phyloP scores from a whole-genome alignment of 345 rosid genomes.

The Cardamine occulta region DNA sequence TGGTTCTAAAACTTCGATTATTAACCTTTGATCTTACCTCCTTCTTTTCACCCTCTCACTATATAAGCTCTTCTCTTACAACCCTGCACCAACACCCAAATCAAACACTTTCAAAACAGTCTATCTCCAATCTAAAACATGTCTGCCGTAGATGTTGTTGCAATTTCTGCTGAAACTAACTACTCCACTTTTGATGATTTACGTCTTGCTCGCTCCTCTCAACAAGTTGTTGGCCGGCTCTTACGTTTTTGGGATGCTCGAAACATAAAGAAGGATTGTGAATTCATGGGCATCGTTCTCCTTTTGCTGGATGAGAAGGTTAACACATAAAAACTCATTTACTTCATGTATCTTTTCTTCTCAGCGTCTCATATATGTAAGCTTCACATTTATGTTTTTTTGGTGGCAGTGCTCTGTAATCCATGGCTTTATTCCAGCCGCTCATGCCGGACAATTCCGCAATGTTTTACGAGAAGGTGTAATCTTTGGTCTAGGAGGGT shows the following conservation, averaged over 20 bases:
- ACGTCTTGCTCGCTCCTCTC: neutral
- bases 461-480: neutral
- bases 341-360: neutral
- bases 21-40: too few species aligned
- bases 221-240: neutral
- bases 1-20: too few species aligned
- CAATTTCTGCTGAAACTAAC: neutral
- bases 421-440: neutral
- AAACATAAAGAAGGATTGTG: neutral
- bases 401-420: neutral
- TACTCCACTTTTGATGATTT: neutral
- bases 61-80: too few species aligned
- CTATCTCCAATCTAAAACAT: neutral
- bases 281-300: neutral
- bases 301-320: neutral
- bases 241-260: neutral
- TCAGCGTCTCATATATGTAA: neutral
- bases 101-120: too few species aligned
- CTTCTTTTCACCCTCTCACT: too few species aligned
- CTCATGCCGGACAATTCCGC: neutral
- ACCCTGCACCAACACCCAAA: too few species aligned
- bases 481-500: neutral
- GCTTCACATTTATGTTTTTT: neutral
- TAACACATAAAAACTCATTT: neutral
- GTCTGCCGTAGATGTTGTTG: neutral